These are phyloP conservation scores for Tubosaeta brunneosetosa DNA, from an alignment of 768 basidiomycete species.

Conservation along the genomic window DNA sequence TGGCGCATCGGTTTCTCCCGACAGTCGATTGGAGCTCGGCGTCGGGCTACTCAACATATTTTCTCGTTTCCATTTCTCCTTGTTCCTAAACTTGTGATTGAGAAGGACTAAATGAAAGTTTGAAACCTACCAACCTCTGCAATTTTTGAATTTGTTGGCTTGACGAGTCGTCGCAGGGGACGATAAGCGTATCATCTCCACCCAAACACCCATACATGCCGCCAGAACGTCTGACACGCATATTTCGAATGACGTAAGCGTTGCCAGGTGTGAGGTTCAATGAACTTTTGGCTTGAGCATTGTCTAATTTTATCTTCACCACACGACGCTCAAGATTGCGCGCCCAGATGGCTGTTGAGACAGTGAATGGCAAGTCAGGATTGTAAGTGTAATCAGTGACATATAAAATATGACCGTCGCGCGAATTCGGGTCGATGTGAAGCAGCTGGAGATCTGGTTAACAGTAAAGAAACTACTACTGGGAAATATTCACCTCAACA, in stretches of 20 bases:
- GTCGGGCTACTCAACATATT: slow-evolving; percentile 5
- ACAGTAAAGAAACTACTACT: neutral
- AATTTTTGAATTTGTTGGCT: slow-evolving; percentile 17
- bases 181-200: slow-evolving; percentile 26
- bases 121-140: slow-evolving; percentile 13
- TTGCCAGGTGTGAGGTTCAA: slow-evolving; percentile 37
- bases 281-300: slow-evolving; percentile 41
- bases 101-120: neutral
- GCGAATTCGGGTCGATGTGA: slow-evolving; percentile 32
- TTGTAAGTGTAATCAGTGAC: slow-evolving; percentile 66
- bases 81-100: slow-evolving; percentile 25
- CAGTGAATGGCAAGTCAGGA: slow-evolving; percentile 34
- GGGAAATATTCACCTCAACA: slow-evolving; percentile 45
- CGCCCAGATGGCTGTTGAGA: slow-evolving; percentile 34
- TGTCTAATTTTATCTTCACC: slow-evolving; percentile 48
- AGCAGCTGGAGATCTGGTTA: slow-evolving; percentile 39
- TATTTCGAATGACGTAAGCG: slow-evolving; percentile 45
- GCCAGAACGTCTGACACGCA: slow-evolving; percentile 39
- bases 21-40: neutral
- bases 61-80: slow-evolving; percentile 30
- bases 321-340: slow-evolving; percentile 46
- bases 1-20: slow-evolving; percentile 2
- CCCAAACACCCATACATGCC: slow-evolving; percentile 25
- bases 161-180: slow-evolving; percentile 13
- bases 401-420: slow-evolving; percentile 40